Evolutionary conservation across 202 grass and related monocot genomes (phyloP), one percentile per base, ranked within the genome.

Genomic region (Cymbopogon flexuosus): DNA sequence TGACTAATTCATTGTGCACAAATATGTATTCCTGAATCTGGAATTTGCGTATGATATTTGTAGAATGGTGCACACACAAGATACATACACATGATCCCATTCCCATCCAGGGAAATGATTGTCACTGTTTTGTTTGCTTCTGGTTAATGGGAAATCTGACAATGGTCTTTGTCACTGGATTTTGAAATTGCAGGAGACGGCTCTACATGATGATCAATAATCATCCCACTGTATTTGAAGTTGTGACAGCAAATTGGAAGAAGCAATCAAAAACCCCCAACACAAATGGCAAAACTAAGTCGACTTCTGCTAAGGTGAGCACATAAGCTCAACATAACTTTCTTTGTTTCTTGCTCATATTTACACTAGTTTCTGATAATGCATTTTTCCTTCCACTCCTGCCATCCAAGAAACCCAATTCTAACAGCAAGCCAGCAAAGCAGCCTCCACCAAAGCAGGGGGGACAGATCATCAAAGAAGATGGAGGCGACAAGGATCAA

Each of bases 141-240:
- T 62, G 22, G 29, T 57, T 77, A 33, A 33, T 70, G 11, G 27
- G 73, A 23, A 62, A 46, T 61, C 74, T 37, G 47, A 77, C 58
- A 49, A 49, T 30, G 39, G 27, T 9, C 8, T 51, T 70, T 2
- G 27, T 7, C 45, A 73, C 19, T 30, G 81, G 45, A 18, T 81
- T 77, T 81, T 31, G 42, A 37, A 36, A 73, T 93, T 83, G 61
- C 84, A 92, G 93, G 85, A 82, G 34, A 45, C 68, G n/a, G 23
- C 90, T 96, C 63, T 92, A 90, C 56, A 64, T 23, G 21, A 73
- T 96, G 93, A 92, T 90, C 33, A 96, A 76, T 73, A 65, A 65
- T 51, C 80, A 92, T 33, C 80, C 93, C 78, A 96, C 90, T 59
- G 76, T 90, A 27, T 90, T 64, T 22, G 88, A 96, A 79, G 40